phyloP scores from a whole-genome alignment of 768 basidiomycete species.

The Tricholoma flavovirens region DNA sequence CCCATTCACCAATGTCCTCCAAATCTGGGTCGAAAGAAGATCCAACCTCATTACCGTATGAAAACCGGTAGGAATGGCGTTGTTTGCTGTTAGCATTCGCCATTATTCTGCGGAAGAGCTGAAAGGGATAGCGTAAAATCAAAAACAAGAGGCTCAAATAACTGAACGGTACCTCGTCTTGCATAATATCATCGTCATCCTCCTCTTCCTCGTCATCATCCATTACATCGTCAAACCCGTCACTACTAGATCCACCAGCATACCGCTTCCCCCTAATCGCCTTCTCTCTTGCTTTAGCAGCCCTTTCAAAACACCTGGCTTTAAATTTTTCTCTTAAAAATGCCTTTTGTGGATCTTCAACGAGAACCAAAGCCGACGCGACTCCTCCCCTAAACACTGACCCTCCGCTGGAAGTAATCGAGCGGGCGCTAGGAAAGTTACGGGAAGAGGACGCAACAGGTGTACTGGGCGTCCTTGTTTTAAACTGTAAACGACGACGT shows the following conservation, averaged over 20 bases:
- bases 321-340: conserved; percentile 58
- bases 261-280: conserved; percentile 37
- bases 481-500: conserved; percentile 55
- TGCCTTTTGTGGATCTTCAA: conserved; percentile 43
- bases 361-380: conserved; percentile 6
- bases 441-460: conserved; percentile 21
- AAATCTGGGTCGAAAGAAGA: conserved; percentile 73
- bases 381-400: conserved; percentile 15
- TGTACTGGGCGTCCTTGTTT: conserved; percentile 26
- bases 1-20: conserved; percentile 61
- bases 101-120: conserved; percentile 69
- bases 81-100: conserved; percentile 44
- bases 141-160: not conserved
- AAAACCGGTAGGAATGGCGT: conserved; percentile 51
- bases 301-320: conserved; percentile 57
- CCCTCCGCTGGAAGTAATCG: conserved; percentile 15
- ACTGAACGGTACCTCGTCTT: conserved; percentile 47
- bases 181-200: conserved; percentile 53
- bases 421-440: conserved; percentile 1
- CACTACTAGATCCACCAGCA: conserved; percentile 40
- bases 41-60: conserved; percentile 64
- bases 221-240: conserved; percentile 36
- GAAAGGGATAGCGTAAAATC: conserved; percentile 2
- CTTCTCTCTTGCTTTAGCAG: conserved; percentile 46
- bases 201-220: conserved; percentile 49